Evolutionary conservation across 768 basidiomycete species (phyloP), one percentile per base, ranked within the genome.

Genomic region (Nevesoporus exiguus): DNA sequence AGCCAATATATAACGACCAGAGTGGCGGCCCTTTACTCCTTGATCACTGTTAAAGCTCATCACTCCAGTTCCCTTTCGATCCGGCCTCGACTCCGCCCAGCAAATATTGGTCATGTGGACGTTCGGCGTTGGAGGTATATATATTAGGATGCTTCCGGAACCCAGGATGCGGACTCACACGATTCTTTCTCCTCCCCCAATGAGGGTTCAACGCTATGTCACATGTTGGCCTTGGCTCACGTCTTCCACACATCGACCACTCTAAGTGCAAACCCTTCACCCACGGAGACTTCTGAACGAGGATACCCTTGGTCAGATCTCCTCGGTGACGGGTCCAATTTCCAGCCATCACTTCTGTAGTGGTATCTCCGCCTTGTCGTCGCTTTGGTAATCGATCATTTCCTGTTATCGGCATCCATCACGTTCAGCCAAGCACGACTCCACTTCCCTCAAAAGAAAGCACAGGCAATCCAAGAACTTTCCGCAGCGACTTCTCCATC

Each of bases 391-490:
- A 29, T 8, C 8, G 8, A 29, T 29, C 27, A 10, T 29, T 47
- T 33, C 19, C n/a, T 14, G 2, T 21, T 3, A 25, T 30, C 39
- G 27, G 14, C 19, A 17, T 42, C 44, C 8, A 25, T 44, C 59
- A 33, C 22, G 17, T 40, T 19, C 41, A 25, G 7, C 39, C 47
- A 48, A 49, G 44, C 31, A 46, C 49, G 21, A 24, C 31, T 8
- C 42, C 36, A 17, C 37, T 44, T 15, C 37, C 31, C 34, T 47
- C 53, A 55, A 51, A 55, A 48, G 49, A 42, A 43, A 30, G 43
- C 47, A n/a, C 51, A 31, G 29, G 39, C n/a, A 14, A 5, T 11
- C n/a, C 6, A 9, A 21, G 46, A 1, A 40, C 44, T 34, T 54
- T 34, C 55, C 25, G 31, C 29, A 24, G 40, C 46, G n/a, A 36